Percentiles rank a stretch among this genome's conserved stretches.
phyloP scores from a whole-genome alignment of 2,329 filamentous ascomycete species.

The Fusarium xylarioides region DNA sequence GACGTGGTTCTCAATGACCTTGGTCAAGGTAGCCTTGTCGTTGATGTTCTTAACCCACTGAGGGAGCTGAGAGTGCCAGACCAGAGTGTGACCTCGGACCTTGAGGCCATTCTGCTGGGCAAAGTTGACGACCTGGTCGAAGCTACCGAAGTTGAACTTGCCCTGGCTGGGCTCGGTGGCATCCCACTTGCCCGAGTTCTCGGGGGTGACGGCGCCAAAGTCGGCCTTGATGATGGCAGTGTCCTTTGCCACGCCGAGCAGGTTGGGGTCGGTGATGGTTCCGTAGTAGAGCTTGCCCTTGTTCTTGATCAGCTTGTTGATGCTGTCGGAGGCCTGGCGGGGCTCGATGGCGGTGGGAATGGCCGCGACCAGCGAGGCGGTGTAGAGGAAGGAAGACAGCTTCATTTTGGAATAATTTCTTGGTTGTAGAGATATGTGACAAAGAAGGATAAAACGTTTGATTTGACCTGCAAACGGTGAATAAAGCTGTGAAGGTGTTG shows the following conservation, averaged over 20 bases:
- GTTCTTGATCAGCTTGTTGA: slow-evolving; percentile 54
- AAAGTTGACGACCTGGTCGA: slow-evolving; percentile 69
- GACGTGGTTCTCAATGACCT: slow-evolving; percentile 68
- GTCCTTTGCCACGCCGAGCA: slow-evolving; percentile 53
- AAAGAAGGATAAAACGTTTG: neutral
- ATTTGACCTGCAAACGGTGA: slow-evolving; percentile 19
- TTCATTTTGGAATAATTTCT: slow-evolving; percentile 1
- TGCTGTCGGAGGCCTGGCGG: slow-evolving; percentile 6
- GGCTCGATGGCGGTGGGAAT: slow-evolving; percentile 16
- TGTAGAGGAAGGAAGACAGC: slow-evolving; percentile 18
- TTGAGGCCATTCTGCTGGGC: slow-evolving; percentile 61
- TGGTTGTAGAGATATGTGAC: neutral
- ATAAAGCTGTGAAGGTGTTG: neutral
- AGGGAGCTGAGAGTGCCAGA: slow-evolving; percentile 71
- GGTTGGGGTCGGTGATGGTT: slow-evolving; percentile 63
- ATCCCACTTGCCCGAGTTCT: slow-evolving; percentile 79
- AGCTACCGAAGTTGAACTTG: slow-evolving; percentile 64
- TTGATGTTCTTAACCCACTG: slow-evolving; percentile 67
- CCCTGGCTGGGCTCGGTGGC: slow-evolving; percentile 49
- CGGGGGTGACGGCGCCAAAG: slow-evolving; percentile 72
- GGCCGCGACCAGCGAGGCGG: slow-evolving; percentile 24
- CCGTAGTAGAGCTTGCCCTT: slow-evolving; percentile 73
- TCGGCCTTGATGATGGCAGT: slow-evolving; percentile 64
- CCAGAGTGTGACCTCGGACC: slow-evolving; percentile 71
- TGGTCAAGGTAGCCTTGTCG: slow-evolving; percentile 60